Conservation (phyloP, 768 basidiomycete species). For the Sistotremastrum suecicum region DNA sequence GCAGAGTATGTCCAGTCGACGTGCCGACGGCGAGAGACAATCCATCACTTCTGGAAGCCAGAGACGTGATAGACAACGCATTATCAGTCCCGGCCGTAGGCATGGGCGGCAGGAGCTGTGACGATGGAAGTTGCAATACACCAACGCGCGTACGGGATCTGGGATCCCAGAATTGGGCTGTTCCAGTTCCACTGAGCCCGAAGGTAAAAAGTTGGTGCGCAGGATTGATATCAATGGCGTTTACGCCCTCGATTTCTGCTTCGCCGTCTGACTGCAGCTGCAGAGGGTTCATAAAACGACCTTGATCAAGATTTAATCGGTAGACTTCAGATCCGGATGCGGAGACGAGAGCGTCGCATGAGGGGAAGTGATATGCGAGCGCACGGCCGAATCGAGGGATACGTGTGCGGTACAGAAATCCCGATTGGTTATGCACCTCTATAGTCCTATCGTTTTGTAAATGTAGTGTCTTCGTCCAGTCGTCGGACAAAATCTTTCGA, state of each 20-base stretch:
- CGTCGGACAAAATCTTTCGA: constrained; percentile 77
- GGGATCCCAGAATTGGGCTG: constrained; percentile 94
- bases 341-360: constrained; percentile 79
- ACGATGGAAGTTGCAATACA: constrained; percentile 42
- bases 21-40: constrained; percentile 91
- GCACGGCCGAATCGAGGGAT: constrained; percentile 91
- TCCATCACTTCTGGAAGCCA: constrained; percentile 77
- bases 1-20: constrained; percentile 82
- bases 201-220: constrained; percentile 84
- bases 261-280: constrained; percentile 35
- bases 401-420: constrained; percentile 83
- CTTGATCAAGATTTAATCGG: constrained; percentile 90
- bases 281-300: constrained; percentile 79
- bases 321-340: constrained; percentile 82
- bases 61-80: constrained; percentile 60
- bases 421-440: constrained; percentile 88
- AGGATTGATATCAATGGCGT: constrained; percentile 83
- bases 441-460: constrained; percentile 92
- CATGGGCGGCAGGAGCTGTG: constrained; percentile 25
- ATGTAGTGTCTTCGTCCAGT: constrained; percentile 98
- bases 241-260: constrained; percentile 66
- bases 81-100: constrained; percentile 26
- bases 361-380: constrained; percentile 85
- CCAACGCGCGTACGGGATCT: constrained; percentile 70
- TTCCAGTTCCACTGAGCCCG: constrained; percentile 75